Evolutionary conservation across 148 eudicot genomes (phyloP).

Genomic region (Rhododendron simsii): DNA sequence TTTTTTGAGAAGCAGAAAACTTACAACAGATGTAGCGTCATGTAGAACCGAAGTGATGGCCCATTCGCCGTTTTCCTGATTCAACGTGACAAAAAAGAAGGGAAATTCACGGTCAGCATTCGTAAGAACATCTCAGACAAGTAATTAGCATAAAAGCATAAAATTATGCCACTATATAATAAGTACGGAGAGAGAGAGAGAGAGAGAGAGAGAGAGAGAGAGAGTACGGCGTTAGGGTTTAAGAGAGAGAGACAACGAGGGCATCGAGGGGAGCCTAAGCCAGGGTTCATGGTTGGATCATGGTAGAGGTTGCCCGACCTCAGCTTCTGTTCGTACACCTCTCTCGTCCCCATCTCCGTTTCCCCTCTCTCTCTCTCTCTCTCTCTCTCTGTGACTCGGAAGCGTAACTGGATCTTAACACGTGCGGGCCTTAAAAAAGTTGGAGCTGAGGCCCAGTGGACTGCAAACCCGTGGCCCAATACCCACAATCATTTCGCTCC

Average conservation of each 20-base stretch:
- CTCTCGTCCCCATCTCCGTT: constrained; percentile 65
- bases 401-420: background rate
- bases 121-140: constrained; percentile 14
- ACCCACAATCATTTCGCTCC: too few species aligned
- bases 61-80: constrained; percentile 61
- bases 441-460: background rate
- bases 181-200: background rate
- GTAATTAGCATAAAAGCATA: background rate
- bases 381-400: background rate
- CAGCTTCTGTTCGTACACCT: constrained; percentile 78
- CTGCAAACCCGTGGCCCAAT: background rate
- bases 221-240: constrained; percentile 37
- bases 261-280: constrained; percentile 73
- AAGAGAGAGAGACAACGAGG: constrained; percentile 76
- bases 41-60: constrained; percentile 60
- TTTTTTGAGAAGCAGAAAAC: constrained; percentile 1
- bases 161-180: background rate
- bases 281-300: constrained; percentile 81
- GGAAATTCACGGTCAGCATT: background rate
- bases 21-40: constrained; percentile 64
- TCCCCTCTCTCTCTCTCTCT: background rate
- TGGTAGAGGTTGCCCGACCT: constrained; percentile 52
- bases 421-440: background rate
- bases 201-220: background rate
- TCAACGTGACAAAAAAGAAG: background rate